Evolutionary conservation across 1,284 basidiomycete species (phyloP).

Genomic region (Meira miltonrushii): DNA sequence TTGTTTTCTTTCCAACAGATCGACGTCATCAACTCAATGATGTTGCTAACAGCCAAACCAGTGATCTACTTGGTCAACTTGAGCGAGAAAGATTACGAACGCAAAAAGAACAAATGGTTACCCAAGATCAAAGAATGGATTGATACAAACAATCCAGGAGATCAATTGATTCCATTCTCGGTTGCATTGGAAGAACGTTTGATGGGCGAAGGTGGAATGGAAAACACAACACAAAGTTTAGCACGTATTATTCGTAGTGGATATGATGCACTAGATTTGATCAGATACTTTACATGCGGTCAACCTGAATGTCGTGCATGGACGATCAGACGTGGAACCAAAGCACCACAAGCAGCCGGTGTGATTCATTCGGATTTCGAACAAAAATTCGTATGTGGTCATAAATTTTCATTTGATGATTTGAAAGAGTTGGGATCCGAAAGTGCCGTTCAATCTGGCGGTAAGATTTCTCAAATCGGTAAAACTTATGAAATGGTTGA

Average conservation of each 20-base stretch:
- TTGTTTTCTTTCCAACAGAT: slow-evolving; percentile 61
- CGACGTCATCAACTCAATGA: slow-evolving; percentile 87
- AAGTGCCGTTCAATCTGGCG: slow-evolving; percentile 84
- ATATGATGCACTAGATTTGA: slow-evolving; percentile 47
- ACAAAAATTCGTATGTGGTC: slow-evolving; percentile 98
- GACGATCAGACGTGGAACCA: slow-evolving; percentile 89
- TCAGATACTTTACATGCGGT: slow-evolving; percentile 75
- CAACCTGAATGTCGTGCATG: slow-evolving; percentile 92
- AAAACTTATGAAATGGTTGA: slow-evolving; percentile 75
- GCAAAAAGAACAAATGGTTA: slow-evolving; percentile 99
- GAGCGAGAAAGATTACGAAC: slow-evolving; percentile 86
- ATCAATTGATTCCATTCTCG: slow-evolving; percentile 92
- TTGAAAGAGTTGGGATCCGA: slow-evolving; percentile 88
- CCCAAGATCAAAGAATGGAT: slow-evolving; percentile 99
- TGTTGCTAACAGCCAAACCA: slow-evolving; percentile 91
- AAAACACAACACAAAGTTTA: slow-evolving; percentile 16
- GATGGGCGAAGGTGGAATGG: slow-evolving; percentile 54
- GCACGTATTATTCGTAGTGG: slow-evolving; percentile 23
- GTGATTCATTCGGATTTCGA: slow-evolving; percentile 96
- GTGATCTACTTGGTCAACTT: slow-evolving; percentile 98
- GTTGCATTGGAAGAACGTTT: slow-evolving; percentile 92
- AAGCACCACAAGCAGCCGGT: slow-evolving; percentile 94
- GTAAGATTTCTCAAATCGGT: slow-evolving; percentile 91
- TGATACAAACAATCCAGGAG: slow-evolving; percentile 92
- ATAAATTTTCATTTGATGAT: slow-evolving; percentile 91